Base-by-base conservation (phyloP, 1,284 basidiomycete genomes). In the Meripilus lineatus region DNA sequence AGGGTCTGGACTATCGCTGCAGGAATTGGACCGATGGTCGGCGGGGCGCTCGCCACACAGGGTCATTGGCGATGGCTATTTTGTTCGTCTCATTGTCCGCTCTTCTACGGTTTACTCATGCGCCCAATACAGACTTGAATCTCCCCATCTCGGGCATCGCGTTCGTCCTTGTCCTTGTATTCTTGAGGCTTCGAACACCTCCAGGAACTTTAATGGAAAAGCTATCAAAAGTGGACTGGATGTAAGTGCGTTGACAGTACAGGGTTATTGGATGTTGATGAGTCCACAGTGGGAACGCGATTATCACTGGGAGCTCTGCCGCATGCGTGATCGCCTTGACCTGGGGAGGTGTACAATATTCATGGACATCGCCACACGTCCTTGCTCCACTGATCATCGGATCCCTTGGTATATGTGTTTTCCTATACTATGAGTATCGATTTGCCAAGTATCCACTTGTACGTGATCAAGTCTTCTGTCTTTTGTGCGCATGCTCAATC, bases 21-120 rank as follows among this genome's bases (percentile, higher is more conserved):
- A 10, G 66, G 61, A 15, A 52, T 65, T 4, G 68, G 62, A 4
- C 67, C 69, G 14, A 42, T 68, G 2, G 50, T 70, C 4, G 67
- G 64, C 5, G 70, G 70, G 11, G 61, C 58, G 3, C 55, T 71
- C 10, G 58, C 67, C 11, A 50, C 62, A 17, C 42, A 48, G 3
- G 58, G 58, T 1, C 46, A 57, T 23, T 71, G 69, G 69, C 49
- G 69, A 14, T 70, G 69, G 67, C 40, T 70, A 17, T 70, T 70
- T 46, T 69, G 67, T 68, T 35, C 38, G 64, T 46, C 7, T 20
- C 22, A 18, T 35, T 21, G 11, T 40, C 23, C 23, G 38, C n/a
- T 13, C 4, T 30, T 35, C 32, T 17, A 21, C 24, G 11, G n/a
- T 26, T 23, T 33, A 22, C 20, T 35, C 14, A 15, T 34, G 11